These are phyloP conservation scores for Daldinia decipiens DNA, from an alignment of 495 filamentous ascomycete genomes.

Conservation along the genomic window DNA sequence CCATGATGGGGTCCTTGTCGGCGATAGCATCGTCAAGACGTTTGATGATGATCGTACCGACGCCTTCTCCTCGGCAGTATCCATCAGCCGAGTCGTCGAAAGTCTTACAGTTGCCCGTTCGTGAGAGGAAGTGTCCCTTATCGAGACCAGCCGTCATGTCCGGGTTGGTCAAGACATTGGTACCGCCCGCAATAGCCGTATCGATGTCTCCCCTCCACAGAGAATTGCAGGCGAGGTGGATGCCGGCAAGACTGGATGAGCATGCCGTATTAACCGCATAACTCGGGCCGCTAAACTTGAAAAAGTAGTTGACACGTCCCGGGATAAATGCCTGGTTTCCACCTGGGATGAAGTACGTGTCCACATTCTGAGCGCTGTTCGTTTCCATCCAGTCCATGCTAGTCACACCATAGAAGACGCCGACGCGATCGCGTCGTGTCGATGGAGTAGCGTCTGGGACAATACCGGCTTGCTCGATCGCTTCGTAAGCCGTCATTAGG, in stretches of 20 bases:
- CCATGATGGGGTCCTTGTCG: conserved; percentile 60
- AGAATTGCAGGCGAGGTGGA: conserved; percentile 61
- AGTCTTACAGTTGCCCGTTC: conserved; percentile 44
- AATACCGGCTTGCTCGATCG: conserved; percentile 82
- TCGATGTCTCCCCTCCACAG: conserved; percentile 77
- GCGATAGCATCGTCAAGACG: conserved; percentile 54
- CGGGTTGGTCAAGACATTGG: conserved; percentile 72
- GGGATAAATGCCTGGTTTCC: conserved; percentile 75
- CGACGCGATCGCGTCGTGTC: conserved; percentile 69
- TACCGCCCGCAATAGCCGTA: conserved; percentile 68
- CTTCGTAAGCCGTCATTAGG: conserved; percentile 82
- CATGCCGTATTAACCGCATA: conserved; percentile 59
- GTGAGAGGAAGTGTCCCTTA: conserved; percentile 53
- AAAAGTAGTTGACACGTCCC: conserved; percentile 58
- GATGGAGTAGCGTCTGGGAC: conserved; percentile 74
- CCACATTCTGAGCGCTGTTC: conserved; percentile 78
- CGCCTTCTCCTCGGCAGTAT: conserved; percentile 70
- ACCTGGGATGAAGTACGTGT: conserved; percentile 84
- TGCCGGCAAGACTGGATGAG: conserved; percentile 54
- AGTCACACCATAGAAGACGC: conserved; percentile 85
- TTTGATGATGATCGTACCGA: conserved; percentile 63
- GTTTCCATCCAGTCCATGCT: conserved; percentile 82
- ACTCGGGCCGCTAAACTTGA: conserved; percentile 55
- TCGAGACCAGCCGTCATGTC: conserved; percentile 72
- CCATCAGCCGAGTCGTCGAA: conserved; percentile 58